phyloP scores from a whole-genome alignment of 352 stramenopile species.

The Phytophthora pistaciae region DNA sequence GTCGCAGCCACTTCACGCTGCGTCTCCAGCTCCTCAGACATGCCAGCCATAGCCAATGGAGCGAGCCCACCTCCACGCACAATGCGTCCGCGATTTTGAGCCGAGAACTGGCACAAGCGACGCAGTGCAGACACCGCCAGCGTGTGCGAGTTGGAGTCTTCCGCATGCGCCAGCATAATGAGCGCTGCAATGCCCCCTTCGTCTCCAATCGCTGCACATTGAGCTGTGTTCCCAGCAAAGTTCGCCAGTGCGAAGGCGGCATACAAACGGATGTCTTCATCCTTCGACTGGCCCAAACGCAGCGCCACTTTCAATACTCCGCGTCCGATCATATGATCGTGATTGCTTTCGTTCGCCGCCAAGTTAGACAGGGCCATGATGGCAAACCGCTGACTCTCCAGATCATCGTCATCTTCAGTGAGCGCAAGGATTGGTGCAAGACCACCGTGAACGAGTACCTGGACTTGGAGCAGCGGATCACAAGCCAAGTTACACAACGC shows the following conservation, averaged over 20 bases:
- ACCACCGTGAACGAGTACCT: conserved; percentile 95
- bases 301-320: conserved; percentile 89
- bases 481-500: conserved; percentile 96
- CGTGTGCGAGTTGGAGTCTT: conserved; percentile 92
- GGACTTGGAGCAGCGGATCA: conserved; percentile 89
- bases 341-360: conserved; percentile 94
- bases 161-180: conserved; percentile 88
- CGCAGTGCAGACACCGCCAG: conserved; percentile 94
- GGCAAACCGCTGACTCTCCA: conserved; percentile 91
- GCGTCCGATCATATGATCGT: conserved; percentile 91
- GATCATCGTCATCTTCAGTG: conserved; percentile 62
- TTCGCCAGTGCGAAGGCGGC: conserved; percentile 95
- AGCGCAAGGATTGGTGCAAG: conserved; percentile 90
- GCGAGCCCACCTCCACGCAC: conserved; percentile 88
- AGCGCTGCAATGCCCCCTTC: conserved; percentile 92
- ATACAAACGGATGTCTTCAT: conserved; percentile 91
- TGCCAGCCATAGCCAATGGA: conserved; percentile 85
- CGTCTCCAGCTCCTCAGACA: conserved; percentile 93
- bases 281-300: conserved; percentile 67
- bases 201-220: conserved; percentile 90
- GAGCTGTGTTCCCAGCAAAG: conserved; percentile 89
- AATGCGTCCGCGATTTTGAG: conserved; percentile 90
- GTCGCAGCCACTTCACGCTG: conserved; percentile 95
- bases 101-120: conserved; percentile 91
- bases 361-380: conserved; percentile 97